phyloP scores from a whole-genome alignment of 1,284 basidiomycete genomes.

The Takashimella tepidaria region DNA sequence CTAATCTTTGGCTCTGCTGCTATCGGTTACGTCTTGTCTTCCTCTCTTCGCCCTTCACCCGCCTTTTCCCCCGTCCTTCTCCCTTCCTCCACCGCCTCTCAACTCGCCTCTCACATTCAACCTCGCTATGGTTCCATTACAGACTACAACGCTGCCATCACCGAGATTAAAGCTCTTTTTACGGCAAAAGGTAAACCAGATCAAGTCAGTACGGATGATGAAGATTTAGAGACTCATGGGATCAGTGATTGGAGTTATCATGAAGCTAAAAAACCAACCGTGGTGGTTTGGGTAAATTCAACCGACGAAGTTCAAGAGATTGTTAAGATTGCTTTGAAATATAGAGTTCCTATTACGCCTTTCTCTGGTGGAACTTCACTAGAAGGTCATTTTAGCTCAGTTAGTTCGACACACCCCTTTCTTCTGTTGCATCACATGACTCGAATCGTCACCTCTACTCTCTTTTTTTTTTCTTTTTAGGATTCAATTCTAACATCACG shows the following conservation, averaged over 20 bases:
- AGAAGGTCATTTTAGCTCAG: slow-evolving; percentile 45
- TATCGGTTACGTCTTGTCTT: background rate
- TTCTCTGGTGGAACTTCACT: slow-evolving; percentile 45
- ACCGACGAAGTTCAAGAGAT: slow-evolving; percentile 44
- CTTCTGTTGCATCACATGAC: background rate
- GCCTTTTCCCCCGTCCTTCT: slow-evolving; percentile 13
- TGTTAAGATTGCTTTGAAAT: slow-evolving; percentile 39
- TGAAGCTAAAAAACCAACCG: slow-evolving; percentile 42
- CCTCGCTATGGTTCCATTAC: slow-evolving; percentile 30
- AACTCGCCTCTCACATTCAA: slow-evolving; percentile 29
- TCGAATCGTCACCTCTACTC: too few species aligned
- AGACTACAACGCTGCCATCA: slow-evolving; percentile 40
- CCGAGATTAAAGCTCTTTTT: slow-evolving; percentile 24
- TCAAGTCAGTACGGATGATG: slow-evolving; percentile 40
- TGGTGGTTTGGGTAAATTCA: slow-evolving; percentile 46
- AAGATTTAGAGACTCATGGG: slow-evolving; percentile 42
- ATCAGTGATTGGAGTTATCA: slow-evolving; percentile 48
- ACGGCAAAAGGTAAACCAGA: slow-evolving; percentile 29
- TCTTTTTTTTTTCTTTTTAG: background rate
- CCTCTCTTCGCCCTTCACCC: background rate
- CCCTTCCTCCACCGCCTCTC: slow-evolving; percentile 22
- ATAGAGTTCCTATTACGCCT: slow-evolving; percentile 45
- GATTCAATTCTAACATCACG: background rate
- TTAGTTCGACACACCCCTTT: slow-evolving; percentile 26
- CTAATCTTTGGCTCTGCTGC: background rate